These are phyloP conservation scores for Beverwykella pulmonaria DNA, from an alignment of 495 filamentous ascomycete genomes.

Conservation along the genomic window DNA sequence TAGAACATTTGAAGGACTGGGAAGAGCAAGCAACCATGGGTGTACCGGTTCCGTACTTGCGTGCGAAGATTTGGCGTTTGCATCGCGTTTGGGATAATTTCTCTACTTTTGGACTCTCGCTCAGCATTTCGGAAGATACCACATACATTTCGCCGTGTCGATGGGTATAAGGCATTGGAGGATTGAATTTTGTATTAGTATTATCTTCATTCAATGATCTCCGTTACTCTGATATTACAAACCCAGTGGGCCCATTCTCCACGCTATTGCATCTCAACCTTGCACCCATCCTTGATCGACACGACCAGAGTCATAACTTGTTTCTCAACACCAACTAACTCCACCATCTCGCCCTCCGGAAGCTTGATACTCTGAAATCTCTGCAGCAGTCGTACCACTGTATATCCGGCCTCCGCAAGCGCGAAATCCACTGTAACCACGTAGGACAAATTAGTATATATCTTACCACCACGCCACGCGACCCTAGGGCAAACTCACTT, in stretches of 20 bases:
- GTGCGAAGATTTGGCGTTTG: not conserved
- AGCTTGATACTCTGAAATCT: slow-evolving; percentile 42
- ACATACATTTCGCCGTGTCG: no score
- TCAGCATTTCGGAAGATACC: not conserved
- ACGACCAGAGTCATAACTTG: slow-evolving; percentile 44
- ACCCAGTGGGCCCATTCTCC: no score
- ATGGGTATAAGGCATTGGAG: no score
- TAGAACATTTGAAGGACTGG: not conserved
- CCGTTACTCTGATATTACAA: no score
- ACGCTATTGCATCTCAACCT: slow-evolving; percentile 30
- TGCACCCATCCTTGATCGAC: slow-evolving; percentile 43
- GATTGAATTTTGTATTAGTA: no score
- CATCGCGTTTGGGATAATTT: not conserved
- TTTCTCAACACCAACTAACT: slow-evolving; percentile 38
- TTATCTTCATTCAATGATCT: not conserved
- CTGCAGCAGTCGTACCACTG: slow-evolving; percentile 47
- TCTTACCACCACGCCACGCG: slow-evolving; percentile 43
- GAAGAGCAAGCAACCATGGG: not conserved
- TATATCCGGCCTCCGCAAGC: slow-evolving; percentile 47
- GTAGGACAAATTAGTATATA: no score
- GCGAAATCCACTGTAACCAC: slow-evolving; percentile 52
- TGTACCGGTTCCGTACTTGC: not conserved
- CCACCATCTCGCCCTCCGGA: slow-evolving; percentile 18
- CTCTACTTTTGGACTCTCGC: not conserved
- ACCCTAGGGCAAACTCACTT: not conserved